phyloP scores from a whole-genome alignment of 1,284 basidiomycete genomes.

The Xerocomus amazonicus region DNA sequence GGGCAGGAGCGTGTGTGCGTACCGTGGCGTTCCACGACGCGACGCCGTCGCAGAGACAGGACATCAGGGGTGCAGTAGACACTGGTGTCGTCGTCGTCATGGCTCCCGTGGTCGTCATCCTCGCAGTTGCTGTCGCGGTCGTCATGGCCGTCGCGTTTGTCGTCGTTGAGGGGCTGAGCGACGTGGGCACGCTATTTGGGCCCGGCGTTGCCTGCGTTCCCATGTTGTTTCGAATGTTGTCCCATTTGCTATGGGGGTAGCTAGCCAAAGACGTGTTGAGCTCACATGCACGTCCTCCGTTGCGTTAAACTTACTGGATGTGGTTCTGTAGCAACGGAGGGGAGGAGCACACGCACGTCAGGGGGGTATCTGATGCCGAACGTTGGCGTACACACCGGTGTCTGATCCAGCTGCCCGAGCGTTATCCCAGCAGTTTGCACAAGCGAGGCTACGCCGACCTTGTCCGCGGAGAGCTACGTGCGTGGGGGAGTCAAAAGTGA shows the following conservation, averaged over 20 bases:
- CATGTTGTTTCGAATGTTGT: slow-evolving; percentile 66
- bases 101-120: too few relatives aligned
- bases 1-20: too few relatives aligned
- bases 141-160: slow-evolving; percentile 3
- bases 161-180: slow-evolving; percentile 4
- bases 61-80: slow-evolving; percentile 19
- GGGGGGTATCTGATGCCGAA: too few relatives aligned
- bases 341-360: neutral
- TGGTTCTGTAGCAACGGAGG: slow-evolving; percentile 64
- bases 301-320: slow-evolving; percentile 50
- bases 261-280: slow-evolving; percentile 27
- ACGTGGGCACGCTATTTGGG: too few relatives aligned
- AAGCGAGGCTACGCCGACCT: slow-evolving; percentile 53
- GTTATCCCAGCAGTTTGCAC: slow-evolving; percentile 46
- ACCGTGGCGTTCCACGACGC: slow-evolving; percentile 49
- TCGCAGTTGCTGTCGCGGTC: slow-evolving; percentile 15
- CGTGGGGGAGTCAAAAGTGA: too few relatives aligned
- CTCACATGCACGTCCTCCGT: neutral
- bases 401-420: slow-evolving; percentile 56
- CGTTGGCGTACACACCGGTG: slow-evolving; percentile 42
- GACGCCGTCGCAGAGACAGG: slow-evolving; percentile 46
- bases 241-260: slow-evolving; percentile 65
- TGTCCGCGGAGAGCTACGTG: slow-evolving; percentile 59
- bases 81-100: slow-evolving; percentile 21
- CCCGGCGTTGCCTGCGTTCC: slow-evolving; percentile 34